These are phyloP conservation scores for Rosa lucieae DNA, from an alignment of 306 rosid species.

Conservation along the genomic window DNA sequence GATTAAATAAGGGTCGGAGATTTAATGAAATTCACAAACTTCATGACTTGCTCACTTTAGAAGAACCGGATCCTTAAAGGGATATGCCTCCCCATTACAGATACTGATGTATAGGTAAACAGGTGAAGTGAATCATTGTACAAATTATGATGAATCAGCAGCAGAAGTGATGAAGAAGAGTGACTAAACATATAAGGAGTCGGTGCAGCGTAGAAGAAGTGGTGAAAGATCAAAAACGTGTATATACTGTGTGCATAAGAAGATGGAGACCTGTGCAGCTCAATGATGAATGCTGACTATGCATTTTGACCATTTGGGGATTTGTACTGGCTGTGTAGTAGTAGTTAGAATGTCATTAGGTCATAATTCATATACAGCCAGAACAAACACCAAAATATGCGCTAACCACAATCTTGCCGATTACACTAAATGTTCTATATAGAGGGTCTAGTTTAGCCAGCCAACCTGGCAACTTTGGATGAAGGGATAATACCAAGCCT, in stretches of 20 bases:
- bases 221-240: neutral
- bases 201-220: neutral
- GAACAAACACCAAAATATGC: neutral
- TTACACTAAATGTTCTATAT: neutral
- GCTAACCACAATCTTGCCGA: neutral
- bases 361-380: neutral
- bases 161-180: neutral
- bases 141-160: neutral
- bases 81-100: no score
- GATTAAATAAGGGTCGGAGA: no score
- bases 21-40: no score
- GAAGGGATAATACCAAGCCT: neutral
- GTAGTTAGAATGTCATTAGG: conserved; percentile 5
- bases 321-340: no score
- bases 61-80: no score
- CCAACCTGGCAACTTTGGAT: neutral
- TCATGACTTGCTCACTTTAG: no score
- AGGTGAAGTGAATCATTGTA: neutral
- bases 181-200: neutral
- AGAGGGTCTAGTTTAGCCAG: neutral
- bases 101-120: neutral
- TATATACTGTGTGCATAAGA: neutral
- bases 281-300: neutral
- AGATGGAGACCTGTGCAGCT: neutral
- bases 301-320: neutral